Conservation (phyloP, 2,329 filamentous ascomycete genomes). For the Mariannaea sp. region DNA sequence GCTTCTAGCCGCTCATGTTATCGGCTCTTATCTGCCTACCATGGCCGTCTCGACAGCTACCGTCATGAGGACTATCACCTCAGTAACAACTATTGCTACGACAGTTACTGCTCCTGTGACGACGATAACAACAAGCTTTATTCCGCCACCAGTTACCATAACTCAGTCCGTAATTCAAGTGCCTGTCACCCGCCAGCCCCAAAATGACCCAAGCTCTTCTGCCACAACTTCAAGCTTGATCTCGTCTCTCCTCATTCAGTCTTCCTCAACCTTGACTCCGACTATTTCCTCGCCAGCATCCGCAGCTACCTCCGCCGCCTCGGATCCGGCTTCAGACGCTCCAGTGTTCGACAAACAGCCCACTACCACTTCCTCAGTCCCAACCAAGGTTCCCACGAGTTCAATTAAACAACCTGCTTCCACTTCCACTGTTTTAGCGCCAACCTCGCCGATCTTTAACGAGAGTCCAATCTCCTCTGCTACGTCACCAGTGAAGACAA, state of each 20-base stretch:
- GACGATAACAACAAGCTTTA: slow-evolving; percentile 2
- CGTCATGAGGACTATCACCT: slow-evolving; percentile 21
- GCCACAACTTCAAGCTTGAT: background rate
- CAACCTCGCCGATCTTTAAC: slow-evolving; percentile 1
- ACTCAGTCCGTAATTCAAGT: background rate
- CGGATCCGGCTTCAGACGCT: background rate
- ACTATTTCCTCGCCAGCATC: slow-evolving; percentile 12
- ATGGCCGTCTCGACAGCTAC: slow-evolving; percentile 20
- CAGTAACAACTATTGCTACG: slow-evolving; percentile 9
- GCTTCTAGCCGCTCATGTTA: slow-evolving; percentile 12
- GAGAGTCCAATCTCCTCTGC: background rate
- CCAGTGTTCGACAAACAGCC: slow-evolving; percentile 9
- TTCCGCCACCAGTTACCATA: background rate
- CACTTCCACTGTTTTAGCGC: background rate
- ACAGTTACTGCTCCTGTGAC: slow-evolving; percentile 6
- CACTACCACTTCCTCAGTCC: background rate
- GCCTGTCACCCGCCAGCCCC: background rate
- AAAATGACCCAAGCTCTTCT: slow-evolving; percentile 16
- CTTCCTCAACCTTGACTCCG: slow-evolving; percentile 14
- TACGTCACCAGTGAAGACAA: background rate
- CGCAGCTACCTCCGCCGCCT: slow-evolving; percentile 13
- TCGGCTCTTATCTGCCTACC: background rate
- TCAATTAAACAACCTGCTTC: background rate
- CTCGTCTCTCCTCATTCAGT: background rate
- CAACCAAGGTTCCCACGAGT: background rate